Base-by-base conservation (phyloP, 768 basidiomycete genomes). In the Rhizopogon vinicolor region DNA sequence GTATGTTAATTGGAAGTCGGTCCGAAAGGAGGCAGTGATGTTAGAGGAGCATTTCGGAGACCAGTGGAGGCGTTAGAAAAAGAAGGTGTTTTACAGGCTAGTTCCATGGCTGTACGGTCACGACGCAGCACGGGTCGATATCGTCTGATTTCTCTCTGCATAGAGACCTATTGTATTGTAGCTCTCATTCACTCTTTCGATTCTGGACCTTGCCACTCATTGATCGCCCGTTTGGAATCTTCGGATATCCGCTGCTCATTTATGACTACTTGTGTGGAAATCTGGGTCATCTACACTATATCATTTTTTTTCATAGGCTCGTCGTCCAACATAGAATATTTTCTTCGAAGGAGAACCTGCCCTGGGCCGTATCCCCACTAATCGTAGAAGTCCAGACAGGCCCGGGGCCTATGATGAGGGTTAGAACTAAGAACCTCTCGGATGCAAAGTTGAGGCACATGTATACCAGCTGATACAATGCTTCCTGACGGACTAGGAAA, bases 201-300 rank as follows among this genome's bases (percentile, higher is more conserved):
- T 10, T 35, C 43, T 40, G 41, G n/a, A 52, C 33, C 4, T 60
- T 22, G 37, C 19, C 50, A 5, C 16, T 54, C 25, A 3, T 51
- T 31, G 29, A 29, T 18, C 6, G 10, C 12, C 29, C 3, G 6
- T 54, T 37, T 57, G 25, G 25, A 25, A 25, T 25, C 25, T 3
- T 25, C 3, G 61, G 58, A 63, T 65, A 65, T 62, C 65, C 55
- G 37, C 31, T 42, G 45, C n/a, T 41, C 25, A 25, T 41, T 16
- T 61, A 61, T 66, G 48, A 49, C 45, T 65, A 65, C 64, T 25
- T 49, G 18, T 65, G 56, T 63, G 60, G 65, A 63, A 54, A 56
- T 31, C 53, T 59, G 58, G 57, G 59, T 46, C 63, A 68, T 58
- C 68, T 67, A 74, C 68, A 60, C 41, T 65, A 65, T 65, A 65